These are phyloP conservation scores for Cardamine occulta DNA, from an alignment of 345 rosid species.

Conservation along the genomic window DNA sequence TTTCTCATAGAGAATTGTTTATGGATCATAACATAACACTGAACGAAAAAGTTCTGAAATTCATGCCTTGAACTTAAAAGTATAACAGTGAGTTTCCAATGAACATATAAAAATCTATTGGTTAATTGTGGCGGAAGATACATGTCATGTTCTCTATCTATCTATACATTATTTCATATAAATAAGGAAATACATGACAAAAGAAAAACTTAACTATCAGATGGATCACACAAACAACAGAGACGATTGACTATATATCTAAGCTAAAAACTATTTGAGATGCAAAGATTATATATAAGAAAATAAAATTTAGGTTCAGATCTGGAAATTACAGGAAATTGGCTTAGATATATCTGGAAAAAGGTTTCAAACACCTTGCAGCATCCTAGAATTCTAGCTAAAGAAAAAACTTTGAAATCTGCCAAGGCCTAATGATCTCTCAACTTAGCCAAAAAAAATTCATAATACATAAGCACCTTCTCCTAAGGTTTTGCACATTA, in stretches of 20 bases:
- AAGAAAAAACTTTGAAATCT: background rate
- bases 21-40: background rate
- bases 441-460: background rate
- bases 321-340: too few relatives aligned
- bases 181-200: background rate
- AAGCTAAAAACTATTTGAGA: background rate
- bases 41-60: background rate
- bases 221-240: background rate
- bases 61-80: background rate
- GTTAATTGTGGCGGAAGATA: background rate
- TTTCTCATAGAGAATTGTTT: background rate
- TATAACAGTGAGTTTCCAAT: constrained; percentile 9
- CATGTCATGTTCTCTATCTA: constrained; percentile 5
- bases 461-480: background rate
- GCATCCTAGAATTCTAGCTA: constrained; percentile 2
- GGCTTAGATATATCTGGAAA: too few relatives aligned
- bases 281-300: background rate
- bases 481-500: background rate
- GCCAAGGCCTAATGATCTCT: background rate
- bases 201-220: background rate
- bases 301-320: background rate
- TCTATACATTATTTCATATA: background rate
- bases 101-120: background rate
- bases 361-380: background rate
- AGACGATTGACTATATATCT: background rate